A percentile compares a stretch with the other conserved stretches of the same genome.
Conservation (phyloP, 108 stramenopile genomes). For the Asterionellopsis glacialis region DNA sequence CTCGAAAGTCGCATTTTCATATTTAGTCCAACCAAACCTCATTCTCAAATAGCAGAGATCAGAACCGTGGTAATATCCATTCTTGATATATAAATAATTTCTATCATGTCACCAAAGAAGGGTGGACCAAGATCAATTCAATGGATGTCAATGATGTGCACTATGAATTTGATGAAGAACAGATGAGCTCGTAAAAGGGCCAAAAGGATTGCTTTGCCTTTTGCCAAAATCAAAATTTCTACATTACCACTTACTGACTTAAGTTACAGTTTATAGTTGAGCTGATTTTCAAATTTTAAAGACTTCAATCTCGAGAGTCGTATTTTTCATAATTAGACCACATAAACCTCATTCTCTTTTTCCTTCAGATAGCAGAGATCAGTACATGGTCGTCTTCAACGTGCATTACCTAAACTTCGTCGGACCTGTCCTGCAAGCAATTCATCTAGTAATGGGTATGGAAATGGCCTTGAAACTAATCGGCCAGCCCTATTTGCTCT, state of each 20-base stretch:
- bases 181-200: constrained; percentile 55
- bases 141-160: constrained; percentile 98
- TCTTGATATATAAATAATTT: constrained; percentile 92
- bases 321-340: no score
- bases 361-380: background rate
- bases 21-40: no score
- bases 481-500: constrained; percentile 46
- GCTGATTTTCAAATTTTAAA: no score
- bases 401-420: background rate
- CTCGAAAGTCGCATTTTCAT: no score
- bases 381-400: background rate
- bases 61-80: constrained; percentile 99
- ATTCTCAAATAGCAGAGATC: no score
- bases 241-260: no score
- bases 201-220: no score
- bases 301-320: no score
- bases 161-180: constrained; percentile 89
- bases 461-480: constrained; percentile 65
- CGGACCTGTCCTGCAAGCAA: background rate
- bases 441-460: constrained; percentile 38
- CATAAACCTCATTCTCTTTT: background rate
- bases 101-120: constrained; percentile 94
- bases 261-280: no score
- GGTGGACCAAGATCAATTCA: constrained; percentile 92
- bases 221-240: no score